A percentile compares a stretch with the other conserved stretches of the same genome.
These are phyloP conservation scores for Colletotrichum somersetense DNA, from an alignment of 2,329 filamentous ascomycete species.

Conservation along the genomic window DNA sequence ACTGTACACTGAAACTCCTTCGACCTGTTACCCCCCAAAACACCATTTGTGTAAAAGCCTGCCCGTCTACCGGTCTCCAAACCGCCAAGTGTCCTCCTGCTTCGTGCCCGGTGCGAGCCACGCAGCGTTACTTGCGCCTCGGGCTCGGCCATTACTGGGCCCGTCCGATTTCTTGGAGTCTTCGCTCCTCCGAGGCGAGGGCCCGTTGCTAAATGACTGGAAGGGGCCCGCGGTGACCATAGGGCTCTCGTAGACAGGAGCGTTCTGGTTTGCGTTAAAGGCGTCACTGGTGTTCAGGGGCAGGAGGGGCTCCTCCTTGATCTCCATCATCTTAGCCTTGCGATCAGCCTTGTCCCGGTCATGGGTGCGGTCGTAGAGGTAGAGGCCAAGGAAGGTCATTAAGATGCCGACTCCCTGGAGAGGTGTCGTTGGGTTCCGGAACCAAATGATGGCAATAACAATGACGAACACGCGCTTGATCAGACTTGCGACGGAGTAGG, in stretches of 20 bases:
- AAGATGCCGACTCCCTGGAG: slow-evolving; percentile 87
- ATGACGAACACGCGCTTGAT: slow-evolving; percentile 99
- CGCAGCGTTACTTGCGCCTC: slow-evolving; percentile 61
- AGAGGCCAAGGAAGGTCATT: slow-evolving; percentile 91
- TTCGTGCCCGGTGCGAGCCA: slow-evolving; percentile 86
- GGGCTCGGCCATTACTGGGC: slow-evolving; percentile 53
- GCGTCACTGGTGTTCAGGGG: slow-evolving; percentile 69
- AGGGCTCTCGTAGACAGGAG: slow-evolving; percentile 55
- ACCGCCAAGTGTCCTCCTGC: slow-evolving; percentile 85
- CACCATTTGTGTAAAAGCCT: slow-evolving; percentile 43
- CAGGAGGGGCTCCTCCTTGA: slow-evolving; percentile 69
- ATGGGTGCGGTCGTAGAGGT: slow-evolving; percentile 93
- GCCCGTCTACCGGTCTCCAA: slow-evolving; percentile 52
- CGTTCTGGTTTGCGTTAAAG: slow-evolving; percentile 49
- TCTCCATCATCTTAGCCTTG: slow-evolving; percentile 76
- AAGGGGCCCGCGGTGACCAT: slow-evolving; percentile 41
- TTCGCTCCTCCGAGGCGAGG: slow-evolving; percentile 54
- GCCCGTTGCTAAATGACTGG: slow-evolving; percentile 60
- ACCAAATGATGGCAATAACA: slow-evolving; percentile 94
- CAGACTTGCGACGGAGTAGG: slow-evolving; percentile 94
- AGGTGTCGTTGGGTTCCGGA: slow-evolving; percentile 86
- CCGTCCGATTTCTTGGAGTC: slow-evolving; percentile 72
- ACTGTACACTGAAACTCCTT: slow-evolving; percentile 35
- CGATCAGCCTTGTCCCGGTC: slow-evolving; percentile 90
- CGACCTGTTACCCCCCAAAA: slow-evolving; percentile 1